Percentiles rank a stretch among this genome's conserved stretches.
These are phyloP conservation scores for Noccaea caerulescens DNA, from an alignment of 345 rosid genomes.

Conservation along the genomic window DNA sequence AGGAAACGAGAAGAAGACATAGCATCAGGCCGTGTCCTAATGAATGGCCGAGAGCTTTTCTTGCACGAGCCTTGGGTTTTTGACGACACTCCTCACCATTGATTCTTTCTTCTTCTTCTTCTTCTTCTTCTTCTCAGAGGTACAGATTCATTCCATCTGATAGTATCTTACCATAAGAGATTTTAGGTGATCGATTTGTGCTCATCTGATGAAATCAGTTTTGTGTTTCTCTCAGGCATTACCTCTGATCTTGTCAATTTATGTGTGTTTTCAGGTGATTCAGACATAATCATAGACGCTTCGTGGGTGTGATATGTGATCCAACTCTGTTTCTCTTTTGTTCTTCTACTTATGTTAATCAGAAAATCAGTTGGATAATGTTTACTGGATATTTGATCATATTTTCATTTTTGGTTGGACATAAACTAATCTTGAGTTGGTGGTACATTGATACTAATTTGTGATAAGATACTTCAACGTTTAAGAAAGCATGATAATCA, in stretches of 20 bases:
- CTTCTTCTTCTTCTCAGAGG: constrained; percentile 21
- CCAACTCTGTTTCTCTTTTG: constrained; percentile 22
- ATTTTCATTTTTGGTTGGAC: constrained; percentile 1
- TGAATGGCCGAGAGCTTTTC: constrained; percentile 95
- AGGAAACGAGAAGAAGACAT: constrained; percentile 83
- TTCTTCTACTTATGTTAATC: constrained; percentile 21
- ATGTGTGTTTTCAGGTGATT: constrained; percentile 33
- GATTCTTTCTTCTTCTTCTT: constrained; percentile 29
- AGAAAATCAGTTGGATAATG: background rate
- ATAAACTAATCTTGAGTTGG: background rate
- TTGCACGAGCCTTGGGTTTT: constrained; percentile 80
- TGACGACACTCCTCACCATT: constrained; percentile 63
- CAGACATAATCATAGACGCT: background rate
- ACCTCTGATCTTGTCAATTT: background rate
- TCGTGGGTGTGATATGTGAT: background rate
- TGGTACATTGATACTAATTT: background rate
- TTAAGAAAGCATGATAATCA: background rate
- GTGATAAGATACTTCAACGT: background rate
- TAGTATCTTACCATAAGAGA: too few species aligned
- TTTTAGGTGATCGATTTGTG: too few species aligned
- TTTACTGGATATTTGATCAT: background rate
- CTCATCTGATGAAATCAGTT: constrained; percentile 6
- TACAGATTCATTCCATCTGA: constrained; percentile 1
- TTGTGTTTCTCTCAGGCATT: background rate
- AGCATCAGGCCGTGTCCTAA: constrained; percentile 69